Percentiles rank a stretch among this genome's conserved stretches.
These are phyloP conservation scores for Rhodotorula kratochvilovae DNA, from an alignment of 768 basidiomycete genomes.

Conservation along the genomic window DNA sequence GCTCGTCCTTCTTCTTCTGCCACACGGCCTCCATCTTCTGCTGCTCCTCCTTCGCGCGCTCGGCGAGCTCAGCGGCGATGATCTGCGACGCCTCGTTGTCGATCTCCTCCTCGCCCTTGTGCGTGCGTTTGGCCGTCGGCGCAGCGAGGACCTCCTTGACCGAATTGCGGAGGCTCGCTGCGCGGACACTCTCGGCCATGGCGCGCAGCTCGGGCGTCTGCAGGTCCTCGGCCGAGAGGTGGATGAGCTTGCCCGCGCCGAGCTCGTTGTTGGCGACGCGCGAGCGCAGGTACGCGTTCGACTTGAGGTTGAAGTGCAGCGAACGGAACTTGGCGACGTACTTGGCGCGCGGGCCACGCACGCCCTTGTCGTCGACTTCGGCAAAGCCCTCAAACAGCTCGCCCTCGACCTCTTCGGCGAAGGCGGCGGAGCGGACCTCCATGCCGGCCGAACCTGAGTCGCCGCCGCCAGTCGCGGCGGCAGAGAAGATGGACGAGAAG, in stretches of 20 bases:
- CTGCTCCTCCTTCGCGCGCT: constrained; percentile 14
- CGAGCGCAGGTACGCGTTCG: constrained; percentile 71
- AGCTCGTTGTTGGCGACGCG: constrained; percentile 67
- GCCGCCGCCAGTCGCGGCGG: neutral
- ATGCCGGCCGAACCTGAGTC: constrained; percentile 4
- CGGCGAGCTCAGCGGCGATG: constrained; percentile 15
- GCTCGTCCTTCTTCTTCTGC: neutral
- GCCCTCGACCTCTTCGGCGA: constrained; percentile 65
- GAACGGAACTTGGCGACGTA: constrained; percentile 74
- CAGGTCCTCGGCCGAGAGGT: constrained; percentile 82
- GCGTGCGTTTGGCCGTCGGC: constrained; percentile 73
- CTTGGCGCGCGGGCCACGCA: constrained; percentile 44
- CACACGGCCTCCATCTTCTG: neutral
- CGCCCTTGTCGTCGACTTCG: constrained; percentile 66
- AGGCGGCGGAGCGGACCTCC: constrained; percentile 26
- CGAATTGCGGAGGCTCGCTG: constrained; percentile 76
- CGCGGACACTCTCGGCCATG: constrained; percentile 73
- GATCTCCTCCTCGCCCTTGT: constrained; percentile 87
- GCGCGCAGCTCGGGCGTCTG: constrained; percentile 81
- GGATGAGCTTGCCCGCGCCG: constrained; percentile 65
- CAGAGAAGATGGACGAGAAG: constrained; percentile 37
- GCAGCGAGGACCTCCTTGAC: constrained; percentile 58
- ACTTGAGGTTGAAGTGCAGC: constrained; percentile 79
- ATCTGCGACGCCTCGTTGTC: constrained; percentile 54
- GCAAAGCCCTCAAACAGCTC: constrained; percentile 69